A percentile compares a stretch with the other conserved stretches of the same genome.
These are phyloP conservation scores for Mesembryanthemum crystallinum DNA, from an alignment of 148 eudicot genomes.

Conservation along the genomic window DNA sequence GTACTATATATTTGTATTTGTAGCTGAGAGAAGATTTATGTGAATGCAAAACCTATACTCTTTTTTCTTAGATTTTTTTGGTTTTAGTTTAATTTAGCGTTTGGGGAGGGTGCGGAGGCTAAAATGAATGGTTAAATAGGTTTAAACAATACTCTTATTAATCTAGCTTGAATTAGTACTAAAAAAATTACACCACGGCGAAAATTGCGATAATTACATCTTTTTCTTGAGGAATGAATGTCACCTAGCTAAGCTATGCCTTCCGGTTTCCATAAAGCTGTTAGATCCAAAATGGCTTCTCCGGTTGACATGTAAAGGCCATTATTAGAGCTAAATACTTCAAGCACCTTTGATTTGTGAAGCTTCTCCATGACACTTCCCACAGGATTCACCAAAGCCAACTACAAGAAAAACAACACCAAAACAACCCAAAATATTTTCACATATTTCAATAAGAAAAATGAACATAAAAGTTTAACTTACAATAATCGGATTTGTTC, in stretches of 20 bases:
- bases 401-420: constrained; percentile 23
- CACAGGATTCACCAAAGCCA: constrained; percentile 72
- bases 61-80: too few species aligned
- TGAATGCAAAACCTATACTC: too few species aligned
- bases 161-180: too few species aligned
- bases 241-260: constrained; percentile 27
- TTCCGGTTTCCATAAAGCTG: constrained; percentile 64
- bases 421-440: not conserved
- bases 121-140: too few species aligned
- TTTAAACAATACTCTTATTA: too few species aligned
- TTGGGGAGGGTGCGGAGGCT: too few species aligned
- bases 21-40: not conserved
- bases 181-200: too few species aligned
- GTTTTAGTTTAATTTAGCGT: too few species aligned
- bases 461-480: not conserved
- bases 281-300: constrained; percentile 80
- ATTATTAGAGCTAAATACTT: constrained; percentile 40
- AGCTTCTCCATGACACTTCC: constrained; percentile 87
- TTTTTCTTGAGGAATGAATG: too few species aligned
- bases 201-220: too few species aligned
- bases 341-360: constrained; percentile 58
- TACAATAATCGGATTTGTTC: not conserved
- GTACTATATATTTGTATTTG: too few species aligned
- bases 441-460: not conserved
- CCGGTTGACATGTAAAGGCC: constrained; percentile 73